phyloP scores from a whole-genome alignment of 768 basidiomycete genomes.

The Lactarius deliciosus region DNA sequence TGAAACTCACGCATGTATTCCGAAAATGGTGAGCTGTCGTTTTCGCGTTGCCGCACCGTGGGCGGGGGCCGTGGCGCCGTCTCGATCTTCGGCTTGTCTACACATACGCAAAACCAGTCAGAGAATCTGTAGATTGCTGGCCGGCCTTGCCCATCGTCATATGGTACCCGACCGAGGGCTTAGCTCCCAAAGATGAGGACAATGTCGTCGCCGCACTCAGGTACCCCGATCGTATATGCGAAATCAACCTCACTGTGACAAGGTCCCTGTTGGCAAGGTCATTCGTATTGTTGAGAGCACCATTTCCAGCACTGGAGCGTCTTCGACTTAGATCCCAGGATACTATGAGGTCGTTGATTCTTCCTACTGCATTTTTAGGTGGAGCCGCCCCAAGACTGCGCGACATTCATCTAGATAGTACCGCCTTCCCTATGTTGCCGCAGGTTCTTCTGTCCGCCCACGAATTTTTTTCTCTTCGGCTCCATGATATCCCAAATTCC shows the following conservation, averaged over 20 bases:
- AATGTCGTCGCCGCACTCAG: conserved; percentile 12
- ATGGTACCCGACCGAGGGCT: neutral
- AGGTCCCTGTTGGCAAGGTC: neutral
- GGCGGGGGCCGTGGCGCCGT: too few relatives aligned
- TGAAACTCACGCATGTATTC: conserved; percentile 16
- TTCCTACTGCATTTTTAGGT: conserved; percentile 1
- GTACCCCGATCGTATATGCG: conserved; percentile 1
- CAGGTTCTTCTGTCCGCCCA: conserved; percentile 1
- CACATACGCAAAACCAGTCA: conserved; percentile 4
- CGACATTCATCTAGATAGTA: neutral
- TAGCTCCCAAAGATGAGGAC: neutral
- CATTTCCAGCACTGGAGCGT: neutral
- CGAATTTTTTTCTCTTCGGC: conserved; percentile 2
- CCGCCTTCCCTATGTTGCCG: conserved; percentile 8
- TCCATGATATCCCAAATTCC: neutral
- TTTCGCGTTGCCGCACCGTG: conserved; percentile 11
- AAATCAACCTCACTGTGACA: neutral
- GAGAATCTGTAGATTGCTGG: neutral
- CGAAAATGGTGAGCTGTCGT: conserved; percentile 7
- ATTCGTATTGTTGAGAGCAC: neutral
- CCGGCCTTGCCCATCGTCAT: conserved; percentile 4
- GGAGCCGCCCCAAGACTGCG: neutral
- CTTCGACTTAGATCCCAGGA: neutral
- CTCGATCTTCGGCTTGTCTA: conserved; percentile 9
- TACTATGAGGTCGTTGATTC: neutral